Base-by-base conservation (phyloP, 352 stramenopile genomes). In the Thalassiosira sp. region DNA sequence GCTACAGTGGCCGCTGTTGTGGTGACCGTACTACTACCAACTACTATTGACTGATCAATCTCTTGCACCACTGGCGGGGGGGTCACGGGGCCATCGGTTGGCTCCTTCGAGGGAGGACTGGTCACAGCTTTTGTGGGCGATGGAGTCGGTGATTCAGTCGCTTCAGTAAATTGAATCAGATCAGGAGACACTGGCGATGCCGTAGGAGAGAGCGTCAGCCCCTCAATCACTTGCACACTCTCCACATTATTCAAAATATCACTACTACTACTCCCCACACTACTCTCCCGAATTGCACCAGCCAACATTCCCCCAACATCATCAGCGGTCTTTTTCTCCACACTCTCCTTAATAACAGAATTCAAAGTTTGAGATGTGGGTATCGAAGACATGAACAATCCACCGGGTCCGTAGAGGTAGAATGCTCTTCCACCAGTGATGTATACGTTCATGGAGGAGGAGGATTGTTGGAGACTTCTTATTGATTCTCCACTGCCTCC, bases 301-400 rank as follows among this genome's bases (percentile, higher is more conserved):
- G 43, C 43, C 43, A 51, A 24, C n/a, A n/a, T 20, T 51, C 43
- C 43, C n/a, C 43, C 43, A 51, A n/a, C 43, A 13, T 25, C 20
- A 2, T 0, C 43, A 51, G 20, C n/a, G 2, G 2, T 16, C 10
- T 51, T 20, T 25, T 51, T 18, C n/a, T 20, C 43, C 3, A 51
- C 43, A 51, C 43, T 51, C 1, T 18, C 43, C 11, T 25, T 24
- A 51, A 51, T 51, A 25, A 5, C 13, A 20, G n/a, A 8, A 7
- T 51, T 11, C 43, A 51, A 51, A 7, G 20, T 16, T 20, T 25
- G 3, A 2, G 43, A 25, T 22, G 43, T 51, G 7, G 43, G 43
- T 13, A 51, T 51, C 8, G 8, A 25, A 2, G n/a, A 7, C 43
- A 51, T 51, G 13, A n/a, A 51, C 43, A n/a, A 24, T 6, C 43